A percentile compares a stretch with the other conserved stretches of the same genome.
Evolutionary conservation across 139 green algal genomes (phyloP).

Genomic region (Chara braunii): DNA sequence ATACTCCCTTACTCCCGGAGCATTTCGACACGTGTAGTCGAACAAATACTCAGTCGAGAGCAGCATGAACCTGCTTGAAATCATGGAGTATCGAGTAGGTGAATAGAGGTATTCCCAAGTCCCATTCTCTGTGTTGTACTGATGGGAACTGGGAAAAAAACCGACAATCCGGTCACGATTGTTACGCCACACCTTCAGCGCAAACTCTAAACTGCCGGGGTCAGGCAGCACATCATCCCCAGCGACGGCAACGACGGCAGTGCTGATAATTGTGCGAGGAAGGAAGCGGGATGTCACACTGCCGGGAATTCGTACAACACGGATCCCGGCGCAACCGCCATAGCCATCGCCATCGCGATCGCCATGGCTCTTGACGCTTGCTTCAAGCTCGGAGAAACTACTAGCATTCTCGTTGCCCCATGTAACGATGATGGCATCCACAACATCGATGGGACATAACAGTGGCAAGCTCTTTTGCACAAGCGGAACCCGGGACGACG

Average conservation of each 20-base stretch:
- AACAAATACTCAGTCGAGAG: slow-evolving; percentile 29
- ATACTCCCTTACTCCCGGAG: slow-evolving; percentile 30
- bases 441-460: slow-evolving; percentile 15
- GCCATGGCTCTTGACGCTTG: no score
- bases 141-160: slow-evolving; percentile 30
- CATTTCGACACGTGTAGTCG: slow-evolving; percentile 25
- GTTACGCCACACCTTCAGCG: slow-evolving; percentile 19
- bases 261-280: slow-evolving; percentile 28
- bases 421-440: slow-evolving; percentile 28
- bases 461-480: slow-evolving; percentile 13
- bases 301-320: no score
- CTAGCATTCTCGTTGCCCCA: slow-evolving; percentile 31
- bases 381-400: no score
- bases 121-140: neutral
- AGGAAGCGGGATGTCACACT: slow-evolving; percentile 37
- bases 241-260: slow-evolving; percentile 17
- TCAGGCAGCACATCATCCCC: slow-evolving; percentile 28
- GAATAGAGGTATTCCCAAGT: slow-evolving; percentile 25
- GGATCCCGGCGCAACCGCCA: no score
- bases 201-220: slow-evolving; percentile 13
- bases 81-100: slow-evolving; percentile 32
- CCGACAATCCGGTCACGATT: slow-evolving; percentile 28
- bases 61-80: slow-evolving; percentile 34
- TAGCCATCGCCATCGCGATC: no score
- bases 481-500: slow-evolving; percentile 12